Conservation (phyloP, 495 filamentous ascomycete genomes). For the Aspergillus asperescens region DNA sequence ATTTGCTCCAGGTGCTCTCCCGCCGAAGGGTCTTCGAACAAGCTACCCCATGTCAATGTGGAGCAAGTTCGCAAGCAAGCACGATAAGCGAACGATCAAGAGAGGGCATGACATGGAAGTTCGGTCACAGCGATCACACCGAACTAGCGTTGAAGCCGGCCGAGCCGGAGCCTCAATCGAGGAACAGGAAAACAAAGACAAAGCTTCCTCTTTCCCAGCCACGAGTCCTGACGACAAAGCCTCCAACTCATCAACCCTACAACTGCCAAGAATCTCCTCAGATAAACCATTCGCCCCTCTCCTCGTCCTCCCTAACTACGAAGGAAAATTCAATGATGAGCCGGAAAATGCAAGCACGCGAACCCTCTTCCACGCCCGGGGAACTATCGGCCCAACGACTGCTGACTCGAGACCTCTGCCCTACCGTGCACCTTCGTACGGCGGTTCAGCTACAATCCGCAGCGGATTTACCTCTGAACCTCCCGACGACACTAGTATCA, state of each 20-base stretch:
- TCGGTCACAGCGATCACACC: constrained; percentile 24
- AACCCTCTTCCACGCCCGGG: constrained; percentile 32
- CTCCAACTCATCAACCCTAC: not conserved
- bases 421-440: constrained; percentile 24
- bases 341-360: constrained; percentile 32
- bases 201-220: not conserved
- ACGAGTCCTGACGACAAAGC: not conserved
- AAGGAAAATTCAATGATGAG: constrained; percentile 28
- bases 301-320: constrained; percentile 29
- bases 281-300: constrained; percentile 26
- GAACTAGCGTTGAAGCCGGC: constrained; percentile 32
- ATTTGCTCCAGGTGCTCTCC: constrained; percentile 47
- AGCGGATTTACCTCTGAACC: constrained; percentile 32
- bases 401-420: constrained; percentile 19
- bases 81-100: constrained; percentile 68
- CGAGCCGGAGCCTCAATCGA: constrained; percentile 32
- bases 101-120: constrained; percentile 38
- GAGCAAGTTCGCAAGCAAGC: constrained; percentile 80
- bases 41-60: constrained; percentile 76
- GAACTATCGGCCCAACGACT: constrained; percentile 22
- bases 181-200: constrained; percentile 7
- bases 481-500: constrained; percentile 28
- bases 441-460: constrained; percentile 27
- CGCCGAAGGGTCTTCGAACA: constrained; percentile 45
- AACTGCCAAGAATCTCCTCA: not conserved